A percentile compares a stretch with the other conserved stretches of the same genome.
phyloP scores from a whole-genome alignment of 2,329 filamentous ascomycete species.

The Polytolypa hystricis region DNA sequence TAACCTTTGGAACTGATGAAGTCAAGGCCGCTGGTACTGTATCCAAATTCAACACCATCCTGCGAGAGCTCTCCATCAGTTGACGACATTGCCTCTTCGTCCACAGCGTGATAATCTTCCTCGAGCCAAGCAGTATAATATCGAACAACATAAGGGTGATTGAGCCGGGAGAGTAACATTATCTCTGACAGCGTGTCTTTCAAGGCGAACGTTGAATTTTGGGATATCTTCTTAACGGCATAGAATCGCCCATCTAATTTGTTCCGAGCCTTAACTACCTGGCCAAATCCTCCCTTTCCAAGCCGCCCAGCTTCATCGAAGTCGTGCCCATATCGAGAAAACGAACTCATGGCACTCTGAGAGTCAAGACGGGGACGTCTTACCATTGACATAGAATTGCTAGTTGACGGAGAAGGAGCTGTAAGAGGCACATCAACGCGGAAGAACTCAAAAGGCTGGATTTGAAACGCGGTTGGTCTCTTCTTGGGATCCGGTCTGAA shows the following conservation, averaged over 20 bases:
- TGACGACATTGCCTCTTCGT: conserved; percentile 33
- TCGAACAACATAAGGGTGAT: conserved; percentile 76
- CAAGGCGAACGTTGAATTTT: conserved; percentile 57
- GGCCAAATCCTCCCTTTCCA: conserved; percentile 88
- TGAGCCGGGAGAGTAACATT: conserved; percentile 78
- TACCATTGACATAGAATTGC: conserved; percentile 34
- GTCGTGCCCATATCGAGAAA: conserved; percentile 74
- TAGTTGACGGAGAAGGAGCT: conserved; percentile 28
- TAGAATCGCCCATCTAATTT: conserved; percentile 90
- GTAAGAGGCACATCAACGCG: conserved; percentile 29
- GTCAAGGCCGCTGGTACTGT: conserved; percentile 72
- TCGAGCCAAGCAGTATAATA: conserved; percentile 97
- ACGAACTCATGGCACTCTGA: conserved; percentile 39
- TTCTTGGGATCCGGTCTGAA: conserved; percentile 80
- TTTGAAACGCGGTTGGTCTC: conserved; percentile 68
- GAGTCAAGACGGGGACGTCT: conserved; percentile 53
- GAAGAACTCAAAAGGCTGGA: conserved; percentile 44
- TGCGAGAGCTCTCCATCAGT: conserved; percentile 20
- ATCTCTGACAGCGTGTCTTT: conserved; percentile 68
- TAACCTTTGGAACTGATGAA: conserved; percentile 83
- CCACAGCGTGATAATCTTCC: conserved; percentile 39
- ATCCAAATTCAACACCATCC: conserved; percentile 48
- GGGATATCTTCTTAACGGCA: conserved; percentile 91
- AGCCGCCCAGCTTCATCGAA: conserved; percentile 83
- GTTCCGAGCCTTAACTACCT: conserved; percentile 90